A percentile compares a stretch with the other conserved stretches of the same genome.
phyloP scores from a whole-genome alignment of 2,329 filamentous ascomycete genomes.

The Hymenoscyphus fructigenus region DNA sequence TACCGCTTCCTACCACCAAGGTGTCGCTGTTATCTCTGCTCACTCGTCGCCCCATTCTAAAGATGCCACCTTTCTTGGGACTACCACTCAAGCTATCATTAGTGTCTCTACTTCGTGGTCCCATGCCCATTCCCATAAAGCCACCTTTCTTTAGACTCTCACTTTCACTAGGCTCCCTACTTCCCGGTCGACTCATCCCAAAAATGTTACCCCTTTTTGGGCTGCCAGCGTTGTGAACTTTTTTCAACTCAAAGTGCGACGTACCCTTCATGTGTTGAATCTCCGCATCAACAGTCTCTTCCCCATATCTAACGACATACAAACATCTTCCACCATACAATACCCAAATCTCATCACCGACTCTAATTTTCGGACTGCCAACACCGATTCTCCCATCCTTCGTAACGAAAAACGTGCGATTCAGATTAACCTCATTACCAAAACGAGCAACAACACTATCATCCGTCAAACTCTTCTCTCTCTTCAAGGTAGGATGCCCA shows the following conservation, averaged over 20 bases:
- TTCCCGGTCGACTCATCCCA: not conserved
- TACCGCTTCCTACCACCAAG: too few relatives aligned
- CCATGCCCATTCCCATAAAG: not conserved
- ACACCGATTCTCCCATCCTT: not conserved
- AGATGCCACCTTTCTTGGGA: not conserved
- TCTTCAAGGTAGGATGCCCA: not conserved
- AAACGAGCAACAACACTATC: not conserved
- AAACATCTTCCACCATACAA: not conserved
- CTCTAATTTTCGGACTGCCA: not conserved
- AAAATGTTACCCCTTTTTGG: not conserved
- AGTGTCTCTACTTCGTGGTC: not conserved
- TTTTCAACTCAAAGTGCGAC: not conserved
- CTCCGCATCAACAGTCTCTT: not conserved
- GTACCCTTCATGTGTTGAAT: not conserved
- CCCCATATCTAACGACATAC: not conserved
- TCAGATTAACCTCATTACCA: not conserved
- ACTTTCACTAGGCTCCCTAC: not conserved
- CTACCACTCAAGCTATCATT: not conserved
- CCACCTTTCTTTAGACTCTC: not conserved
- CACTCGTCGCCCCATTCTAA: not conserved
- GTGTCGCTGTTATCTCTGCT: not conserved
- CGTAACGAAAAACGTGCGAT: not conserved
- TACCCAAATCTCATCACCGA: slow-evolving; percentile 3
- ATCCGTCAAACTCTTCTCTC: not conserved
- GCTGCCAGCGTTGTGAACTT: not conserved